Base-by-base conservation (phyloP, 2,329 filamentous ascomycete genomes). In the Apiospora hydei region DNA sequence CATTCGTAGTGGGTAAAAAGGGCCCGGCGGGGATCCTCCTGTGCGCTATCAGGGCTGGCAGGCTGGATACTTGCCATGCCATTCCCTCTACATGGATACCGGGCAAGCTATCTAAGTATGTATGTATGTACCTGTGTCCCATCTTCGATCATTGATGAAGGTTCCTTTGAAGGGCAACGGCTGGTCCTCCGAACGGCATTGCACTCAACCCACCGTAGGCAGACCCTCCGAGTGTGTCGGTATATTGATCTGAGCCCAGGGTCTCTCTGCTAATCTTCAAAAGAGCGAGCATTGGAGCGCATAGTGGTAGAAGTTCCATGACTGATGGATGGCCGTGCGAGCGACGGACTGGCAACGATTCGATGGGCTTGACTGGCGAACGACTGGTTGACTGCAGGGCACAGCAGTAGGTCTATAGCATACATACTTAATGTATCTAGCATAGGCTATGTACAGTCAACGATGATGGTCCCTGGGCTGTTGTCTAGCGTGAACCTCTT, bases 1-100 rank as follows among this genome's bases (percentile, higher is more conserved):
- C 57, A 64, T 64, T 61, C 53, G 53, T 38, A n/a, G 57, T 64
- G 57, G 57, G 57, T 64, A 64, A 64, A 61, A n/a, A 64, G 57
- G 57, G 57, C 30, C 53, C 16, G 53, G 53, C 51, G 34, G 30
- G 51, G 51, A 57, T 57, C 53, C 38, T 41, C 30, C 38, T 61
- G 53, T 38, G 30, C 21, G 30, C 57, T n/a, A 64, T 13, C 57
- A 64, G 41, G 41, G 41, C 41, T 43, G 41, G 41, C 41, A 21
- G 34, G 21, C 34, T 64, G 34, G 21, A n/a, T 64, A 34, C 57
- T 0, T 64, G 13, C 57, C 10, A n/a, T n/a, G n/a, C n/a, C n/a
- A n/a, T n/a, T n/a, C n/a, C n/a, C n/a, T n/a, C n/a, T n/a, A n/a
- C n/a, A n/a, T 14, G 13, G 10, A 53, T 61, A 34, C 5, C 18